Evolutionary conservation across 1,284 basidiomycete genomes (phyloP).

Genomic region (Singerocomus inundabilis): DNA sequence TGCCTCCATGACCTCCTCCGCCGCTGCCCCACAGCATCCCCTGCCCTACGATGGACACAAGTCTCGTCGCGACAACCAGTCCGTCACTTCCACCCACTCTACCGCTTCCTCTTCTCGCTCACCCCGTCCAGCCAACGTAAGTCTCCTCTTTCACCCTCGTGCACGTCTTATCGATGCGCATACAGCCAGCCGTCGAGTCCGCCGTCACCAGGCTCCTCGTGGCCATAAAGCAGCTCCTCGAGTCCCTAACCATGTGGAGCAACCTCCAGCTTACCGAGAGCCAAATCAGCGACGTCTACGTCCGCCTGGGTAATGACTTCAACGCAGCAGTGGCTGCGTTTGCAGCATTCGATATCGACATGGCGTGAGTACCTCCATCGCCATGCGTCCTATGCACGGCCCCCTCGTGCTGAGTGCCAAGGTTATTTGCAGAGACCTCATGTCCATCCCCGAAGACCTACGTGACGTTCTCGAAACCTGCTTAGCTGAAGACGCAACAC

Average conservation of each 20-base stretch:
- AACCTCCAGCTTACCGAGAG: conserved; percentile 72
- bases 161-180: neutral
- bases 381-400: conserved; percentile 10
- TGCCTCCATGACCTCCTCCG: conserved; percentile 21
- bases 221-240: conserved; percentile 92
- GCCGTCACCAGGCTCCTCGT: conserved; percentile 93
- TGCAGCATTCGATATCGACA: conserved; percentile 81
- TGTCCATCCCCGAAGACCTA: conserved; percentile 87
- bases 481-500: conserved; percentile 85
- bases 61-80: conserved; percentile 46
- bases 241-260: conserved; percentile 90
- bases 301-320: conserved; percentile 95
- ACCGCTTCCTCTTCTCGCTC: conserved; percentile 29
- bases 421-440: conserved; percentile 67
- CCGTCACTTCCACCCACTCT: conserved; percentile 41
- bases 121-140: conserved; percentile 30
- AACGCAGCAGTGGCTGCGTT: conserved; percentile 93
- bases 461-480: conserved; percentile 87
- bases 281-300: conserved; percentile 95
- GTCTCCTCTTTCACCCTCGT: conserved; percentile 4
- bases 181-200: conserved; percentile 79
- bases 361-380: conserved; percentile 64
- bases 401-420: conserved; percentile 15
- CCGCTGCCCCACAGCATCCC: conserved; percentile 6
- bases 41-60: conserved; percentile 34